Percentiles rank a stretch among this genome's conserved stretches.
These are phyloP conservation scores for Endotrypanum monterogeii DNA, from an alignment of 208 protist species.

Conservation along the genomic window DNA sequence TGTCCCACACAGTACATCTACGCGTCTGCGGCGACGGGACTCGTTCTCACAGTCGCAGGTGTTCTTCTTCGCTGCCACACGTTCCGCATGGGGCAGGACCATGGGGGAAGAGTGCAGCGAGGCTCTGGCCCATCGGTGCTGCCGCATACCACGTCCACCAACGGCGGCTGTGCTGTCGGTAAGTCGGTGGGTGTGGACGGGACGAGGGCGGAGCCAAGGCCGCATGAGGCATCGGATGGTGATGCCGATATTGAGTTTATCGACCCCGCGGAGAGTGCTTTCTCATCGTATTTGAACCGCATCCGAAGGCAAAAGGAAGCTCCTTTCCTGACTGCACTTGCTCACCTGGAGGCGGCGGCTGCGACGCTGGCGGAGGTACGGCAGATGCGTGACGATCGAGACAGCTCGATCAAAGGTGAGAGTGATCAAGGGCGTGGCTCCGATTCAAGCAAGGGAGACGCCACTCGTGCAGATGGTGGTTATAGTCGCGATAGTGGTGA, in stretches of 20 bases:
- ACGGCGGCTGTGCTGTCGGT: neutral
- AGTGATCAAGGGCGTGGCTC: neutral
- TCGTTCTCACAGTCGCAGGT: neutral
- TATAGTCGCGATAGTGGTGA: neutral
- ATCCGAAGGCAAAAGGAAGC: conserved; percentile 42
- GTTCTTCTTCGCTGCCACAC: neutral
- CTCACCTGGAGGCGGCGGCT: conserved; percentile 35
- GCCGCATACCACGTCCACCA: neutral
- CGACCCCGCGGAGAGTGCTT: conserved; percentile 50
- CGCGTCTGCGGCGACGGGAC: neutral
- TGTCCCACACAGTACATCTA: conserved; percentile 3
- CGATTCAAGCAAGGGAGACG: neutral
- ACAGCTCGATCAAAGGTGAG: neutral
- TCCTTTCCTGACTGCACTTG: conserved; percentile 35
- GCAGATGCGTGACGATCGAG: neutral
- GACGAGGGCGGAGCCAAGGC: neutral
- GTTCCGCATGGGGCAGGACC: neutral
- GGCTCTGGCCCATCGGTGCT: neutral
- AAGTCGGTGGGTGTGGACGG: neutral
- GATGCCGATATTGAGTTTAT: conserved; percentile 52
- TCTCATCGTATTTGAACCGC: conserved; percentile 38
- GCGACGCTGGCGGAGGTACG: conserved; percentile 1
- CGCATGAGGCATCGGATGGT: neutral
- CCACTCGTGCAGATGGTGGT: conserved; percentile 7
- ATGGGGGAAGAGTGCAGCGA: neutral